Evolutionary conservation across 2,329 filamentous ascomycete genomes (phyloP), one percentile per base, ranked within the genome.

Genomic region (Aspergillus bombycis): DNA sequence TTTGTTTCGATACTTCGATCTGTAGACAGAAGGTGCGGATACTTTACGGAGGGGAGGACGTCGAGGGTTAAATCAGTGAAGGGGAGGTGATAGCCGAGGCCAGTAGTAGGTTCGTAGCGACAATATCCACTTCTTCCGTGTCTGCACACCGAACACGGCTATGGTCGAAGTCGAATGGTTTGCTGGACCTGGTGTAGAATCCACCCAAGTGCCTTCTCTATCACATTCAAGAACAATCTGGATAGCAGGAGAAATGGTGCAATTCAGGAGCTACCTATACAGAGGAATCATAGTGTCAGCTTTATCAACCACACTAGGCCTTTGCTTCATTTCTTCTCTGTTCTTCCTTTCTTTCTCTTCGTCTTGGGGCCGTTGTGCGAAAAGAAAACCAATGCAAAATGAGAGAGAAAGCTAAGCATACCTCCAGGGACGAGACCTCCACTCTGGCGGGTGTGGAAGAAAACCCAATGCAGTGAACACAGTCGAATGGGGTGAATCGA

Each of bases 261-360:
- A 52, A 56, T 36, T 61, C 52, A 61, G 50, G 41, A 58, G 62
- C 62, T 62, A 58, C 56, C 58, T 61, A 58, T n/a, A 32, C 21
- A 52, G 19, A 6, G 4, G 16, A 21, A 34, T 19, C 16, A 52
- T 7, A 30, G 50, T n/a, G 52, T 61, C 41, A 63, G 62, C 28
- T 43, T 60, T 45, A 43, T 41, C 38, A n/a, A 36, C n/a, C 45
- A 52, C 54, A 46, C n/a, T 14, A n/a, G 16, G 16, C 16, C n/a
- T 59, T 46, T 57, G 5, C 34, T n/a, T 48, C 45, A 14, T 26
- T 48, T 8, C 6, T 26, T 16, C 5, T 48, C 45, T 46, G 6
- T 23, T 23, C 43, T 46, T 46, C 10, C 5, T 36, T 12, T 23
- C 41, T 16, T 23, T 50, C 19, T 30, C 26, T 28, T 48, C 14